phyloP scores from a whole-genome alignment of 2,329 filamentous ascomycete species.

The Calycina marina region DNA sequence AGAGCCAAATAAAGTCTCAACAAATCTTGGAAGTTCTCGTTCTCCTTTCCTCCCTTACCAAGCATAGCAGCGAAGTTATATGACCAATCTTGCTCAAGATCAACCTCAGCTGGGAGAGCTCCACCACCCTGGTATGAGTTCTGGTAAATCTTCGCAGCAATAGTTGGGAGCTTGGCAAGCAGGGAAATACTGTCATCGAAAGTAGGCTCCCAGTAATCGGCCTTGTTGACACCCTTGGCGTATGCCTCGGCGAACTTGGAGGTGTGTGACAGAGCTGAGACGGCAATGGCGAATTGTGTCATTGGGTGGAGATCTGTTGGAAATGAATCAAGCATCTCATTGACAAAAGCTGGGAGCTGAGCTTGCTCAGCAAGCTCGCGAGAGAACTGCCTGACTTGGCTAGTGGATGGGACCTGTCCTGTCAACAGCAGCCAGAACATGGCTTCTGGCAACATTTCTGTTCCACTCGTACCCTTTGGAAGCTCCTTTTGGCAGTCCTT shows the following conservation, averaged over 20 bases:
- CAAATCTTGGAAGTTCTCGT: conserved; percentile 91
- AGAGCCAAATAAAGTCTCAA: conserved; percentile 88
- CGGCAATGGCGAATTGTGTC: conserved; percentile 93
- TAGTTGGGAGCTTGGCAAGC: conserved; percentile 88
- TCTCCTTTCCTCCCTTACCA: conserved; percentile 73
- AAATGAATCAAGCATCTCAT: conserved; percentile 79
- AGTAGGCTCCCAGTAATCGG: conserved; percentile 96
- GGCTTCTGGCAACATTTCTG: conserved; percentile 94
- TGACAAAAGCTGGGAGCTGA: conserved; percentile 66
- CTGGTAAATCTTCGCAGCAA: conserved; percentile 96
- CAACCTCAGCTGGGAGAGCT: conserved; percentile 60
- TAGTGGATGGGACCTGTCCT: conserved; percentile 71
- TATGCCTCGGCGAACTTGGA: conserved; percentile 91
- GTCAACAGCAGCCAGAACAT: conserved; percentile 99
- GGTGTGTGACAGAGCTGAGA: conserved; percentile 89
- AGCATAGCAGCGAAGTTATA: conserved; percentile 98
- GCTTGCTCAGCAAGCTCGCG: conserved; percentile 79
- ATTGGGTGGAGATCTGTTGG: conserved; percentile 88
- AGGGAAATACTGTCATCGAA: conserved; percentile 92
- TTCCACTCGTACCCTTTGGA: conserved; percentile 81
- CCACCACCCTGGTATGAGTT: conserved; percentile 71
- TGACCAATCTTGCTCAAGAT: conserved; percentile 84
- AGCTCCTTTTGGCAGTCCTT: conserved; percentile 92
- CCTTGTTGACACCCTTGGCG: conserved; percentile 80
- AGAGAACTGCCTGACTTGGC: conserved; percentile 71